Conservation (phyloP, 495 filamentous ascomycete genomes). For the Penicillium malachiteum region DNA sequence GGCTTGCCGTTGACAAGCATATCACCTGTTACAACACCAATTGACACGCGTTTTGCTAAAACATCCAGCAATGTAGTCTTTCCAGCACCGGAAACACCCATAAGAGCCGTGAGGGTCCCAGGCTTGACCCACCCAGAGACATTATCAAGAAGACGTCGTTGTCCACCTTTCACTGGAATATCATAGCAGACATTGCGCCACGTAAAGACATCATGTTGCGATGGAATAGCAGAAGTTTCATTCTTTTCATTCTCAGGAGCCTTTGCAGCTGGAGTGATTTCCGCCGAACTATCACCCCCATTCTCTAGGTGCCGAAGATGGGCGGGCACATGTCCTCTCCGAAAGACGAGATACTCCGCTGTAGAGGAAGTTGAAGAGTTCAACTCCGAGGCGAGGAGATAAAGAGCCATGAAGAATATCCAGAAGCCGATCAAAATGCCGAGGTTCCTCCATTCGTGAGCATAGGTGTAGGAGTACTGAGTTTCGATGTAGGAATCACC, state of each 20-base stretch:
- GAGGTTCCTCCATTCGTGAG: constrained; percentile 65
- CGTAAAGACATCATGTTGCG: constrained; percentile 63
- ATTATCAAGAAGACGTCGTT: constrained; percentile 58
- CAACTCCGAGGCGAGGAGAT: constrained; percentile 45
- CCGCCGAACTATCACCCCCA: constrained; percentile 15
- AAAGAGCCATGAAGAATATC: constrained; percentile 56
- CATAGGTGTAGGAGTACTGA: constrained; percentile 55
- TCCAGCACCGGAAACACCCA: constrained; percentile 62
- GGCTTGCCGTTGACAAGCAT: constrained; percentile 54
- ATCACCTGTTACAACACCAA: constrained; percentile 54
- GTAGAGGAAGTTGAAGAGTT: constrained; percentile 45
- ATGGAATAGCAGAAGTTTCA: constrained; percentile 39
- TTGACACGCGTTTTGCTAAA: constrained; percentile 53
- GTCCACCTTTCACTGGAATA: constrained; percentile 58
- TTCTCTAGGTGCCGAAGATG: constrained; percentile 35
- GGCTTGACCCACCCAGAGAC: constrained; percentile 68
- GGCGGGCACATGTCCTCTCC: constrained; percentile 37
- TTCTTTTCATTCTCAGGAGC: constrained; percentile 14
- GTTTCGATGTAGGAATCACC: constrained; percentile 54
- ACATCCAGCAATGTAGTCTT: constrained; percentile 68
- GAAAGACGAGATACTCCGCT: constrained; percentile 44
- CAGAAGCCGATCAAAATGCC: constrained; percentile 66
- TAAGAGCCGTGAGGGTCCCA: constrained; percentile 66
- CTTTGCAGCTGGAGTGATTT: constrained; percentile 19
- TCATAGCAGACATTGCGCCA: constrained; percentile 75